Evolutionary conservation across 108 stramenopile species (phyloP).

Genomic region (Epipyxis sp.): DNA sequence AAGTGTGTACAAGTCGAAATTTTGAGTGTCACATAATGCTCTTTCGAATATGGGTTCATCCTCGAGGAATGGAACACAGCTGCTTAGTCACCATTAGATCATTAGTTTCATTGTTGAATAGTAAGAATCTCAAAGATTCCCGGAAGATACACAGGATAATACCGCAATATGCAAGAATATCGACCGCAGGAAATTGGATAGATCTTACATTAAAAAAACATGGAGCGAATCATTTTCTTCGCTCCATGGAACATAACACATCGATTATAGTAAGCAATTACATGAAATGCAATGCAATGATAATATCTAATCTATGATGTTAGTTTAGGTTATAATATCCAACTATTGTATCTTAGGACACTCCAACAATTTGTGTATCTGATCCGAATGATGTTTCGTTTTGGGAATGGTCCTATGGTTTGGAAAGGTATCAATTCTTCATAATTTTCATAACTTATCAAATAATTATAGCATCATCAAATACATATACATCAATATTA

Average conservation of each 20-base stretch:
- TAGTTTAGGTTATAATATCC: neutral
- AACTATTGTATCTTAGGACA: neutral
- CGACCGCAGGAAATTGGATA: too few species aligned
- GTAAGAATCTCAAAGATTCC: too few species aligned
- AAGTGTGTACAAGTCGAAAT: too few species aligned
- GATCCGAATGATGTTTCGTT: neutral
- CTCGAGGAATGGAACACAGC: too few species aligned
- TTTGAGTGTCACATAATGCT: too few species aligned
- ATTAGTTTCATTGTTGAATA: too few species aligned
- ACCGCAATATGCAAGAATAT: too few species aligned
- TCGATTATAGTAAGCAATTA: constrained; percentile 11
- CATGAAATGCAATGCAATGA: neutral
- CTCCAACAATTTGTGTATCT: neutral
- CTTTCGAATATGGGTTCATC: too few species aligned
- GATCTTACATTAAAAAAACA: neutral
- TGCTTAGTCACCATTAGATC: too few species aligned
- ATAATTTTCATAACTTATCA: too few species aligned
- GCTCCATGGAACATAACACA: constrained; percentile 14
- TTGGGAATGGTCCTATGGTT: constrained; percentile 14
- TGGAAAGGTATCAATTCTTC: neutral
- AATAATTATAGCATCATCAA: neutral
- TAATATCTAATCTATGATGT: neutral
- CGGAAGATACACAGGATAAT: too few species aligned
- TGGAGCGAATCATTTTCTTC: neutral
- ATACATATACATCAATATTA: neutral